A percentile compares a stretch with the other conserved stretches of the same genome.
These are phyloP conservation scores for Hsuehochloa calcarea DNA, from an alignment of 176 grass and related monocot genomes.

Conservation along the genomic window DNA sequence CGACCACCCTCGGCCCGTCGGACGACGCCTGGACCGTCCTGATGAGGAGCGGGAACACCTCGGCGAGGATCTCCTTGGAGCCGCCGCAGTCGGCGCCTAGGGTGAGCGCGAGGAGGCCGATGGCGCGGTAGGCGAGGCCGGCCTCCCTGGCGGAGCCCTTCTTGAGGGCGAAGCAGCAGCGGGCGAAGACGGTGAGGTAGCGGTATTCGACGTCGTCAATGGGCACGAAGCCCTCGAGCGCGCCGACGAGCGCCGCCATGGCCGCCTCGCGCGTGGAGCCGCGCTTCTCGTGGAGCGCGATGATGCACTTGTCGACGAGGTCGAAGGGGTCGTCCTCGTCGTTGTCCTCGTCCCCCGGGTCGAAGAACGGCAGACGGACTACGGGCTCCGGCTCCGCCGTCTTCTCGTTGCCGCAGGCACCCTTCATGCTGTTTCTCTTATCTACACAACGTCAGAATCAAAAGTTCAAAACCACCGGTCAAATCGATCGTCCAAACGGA, in stretches of 20 bases:
- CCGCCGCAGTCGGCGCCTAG: background rate
- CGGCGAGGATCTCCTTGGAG: background rate
- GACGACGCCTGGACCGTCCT: background rate
- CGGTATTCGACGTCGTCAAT: background rate
- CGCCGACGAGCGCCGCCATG: background rate
- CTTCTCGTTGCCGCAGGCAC: too few relatives aligned
- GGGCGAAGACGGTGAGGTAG: background rate
- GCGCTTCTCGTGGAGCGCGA: slow-evolving; percentile 10
- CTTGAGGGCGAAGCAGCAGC: too few relatives aligned
- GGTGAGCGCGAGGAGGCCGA: slow-evolving; percentile 35
- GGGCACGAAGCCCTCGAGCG: background rate
- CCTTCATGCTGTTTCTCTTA: too few relatives aligned
- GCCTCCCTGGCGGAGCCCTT: slow-evolving; percentile 1
- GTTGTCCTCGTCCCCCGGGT: background rate
- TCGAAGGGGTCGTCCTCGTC: background rate
- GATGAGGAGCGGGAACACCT: background rate
- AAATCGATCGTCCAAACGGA: too few relatives aligned
- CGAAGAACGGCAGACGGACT: too few relatives aligned
- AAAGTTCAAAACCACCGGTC: too few relatives aligned
- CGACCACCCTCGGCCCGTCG: background rate
- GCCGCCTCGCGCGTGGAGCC: background rate
- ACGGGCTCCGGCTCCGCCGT: background rate
- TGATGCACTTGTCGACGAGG: slow-evolving; percentile 5
- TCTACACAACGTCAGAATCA: too few relatives aligned
- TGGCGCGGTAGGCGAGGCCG: slow-evolving; percentile 30